Evolutionary conservation across 805 yeast genomes (phyloP).

Genomic region (Yueomyces sinensis): DNA sequence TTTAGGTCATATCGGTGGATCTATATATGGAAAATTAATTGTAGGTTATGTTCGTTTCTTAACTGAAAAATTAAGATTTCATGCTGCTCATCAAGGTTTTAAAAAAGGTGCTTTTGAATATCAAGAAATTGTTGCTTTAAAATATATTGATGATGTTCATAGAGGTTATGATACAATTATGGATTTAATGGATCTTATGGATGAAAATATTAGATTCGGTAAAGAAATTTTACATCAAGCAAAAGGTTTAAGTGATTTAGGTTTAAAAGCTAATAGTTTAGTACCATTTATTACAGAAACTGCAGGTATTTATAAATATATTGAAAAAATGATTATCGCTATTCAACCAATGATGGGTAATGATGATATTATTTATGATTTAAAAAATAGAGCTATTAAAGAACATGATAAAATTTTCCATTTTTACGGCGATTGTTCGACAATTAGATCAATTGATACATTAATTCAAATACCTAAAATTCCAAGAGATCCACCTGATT

Average conservation of each 20-base stretch:
- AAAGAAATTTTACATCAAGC: slow-evolving; percentile 63
- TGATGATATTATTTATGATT: slow-evolving; percentile 64
- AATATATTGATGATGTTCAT: slow-evolving; percentile 83
- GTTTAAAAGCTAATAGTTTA: slow-evolving; percentile 74
- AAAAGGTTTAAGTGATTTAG: slow-evolving; percentile 35
- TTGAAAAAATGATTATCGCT: slow-evolving; percentile 83
- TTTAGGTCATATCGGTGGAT: slow-evolving; percentile 34
- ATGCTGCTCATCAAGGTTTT: slow-evolving; percentile 73
- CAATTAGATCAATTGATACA: slow-evolving; percentile 67
- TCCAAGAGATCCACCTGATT: slow-evolving; percentile 26
- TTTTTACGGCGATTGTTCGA: slow-evolving; percentile 82
- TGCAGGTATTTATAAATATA: slow-evolving; percentile 82
- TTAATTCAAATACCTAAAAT: slow-evolving; percentile 39
- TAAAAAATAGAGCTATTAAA: slow-evolving; percentile 54
- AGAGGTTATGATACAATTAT: slow-evolving; percentile 86
- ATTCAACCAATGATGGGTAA: slow-evolving; percentile 53
- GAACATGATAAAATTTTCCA: slow-evolving; percentile 62
- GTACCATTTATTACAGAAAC: slow-evolving; percentile 87
- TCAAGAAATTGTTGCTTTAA: slow-evolving; percentile 82
- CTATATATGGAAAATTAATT: slow-evolving; percentile 54
- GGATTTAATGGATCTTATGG: slow-evolving; percentile 79
- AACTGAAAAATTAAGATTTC: slow-evolving; percentile 66
- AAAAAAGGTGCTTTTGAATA: slow-evolving; percentile 86
- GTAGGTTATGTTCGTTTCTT: slow-evolving; percentile 63
- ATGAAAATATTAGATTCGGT: slow-evolving; percentile 66